Conservation (phyloP, 2,329 filamentous ascomycete genomes). For the Arthrocladium fulminans region DNA sequence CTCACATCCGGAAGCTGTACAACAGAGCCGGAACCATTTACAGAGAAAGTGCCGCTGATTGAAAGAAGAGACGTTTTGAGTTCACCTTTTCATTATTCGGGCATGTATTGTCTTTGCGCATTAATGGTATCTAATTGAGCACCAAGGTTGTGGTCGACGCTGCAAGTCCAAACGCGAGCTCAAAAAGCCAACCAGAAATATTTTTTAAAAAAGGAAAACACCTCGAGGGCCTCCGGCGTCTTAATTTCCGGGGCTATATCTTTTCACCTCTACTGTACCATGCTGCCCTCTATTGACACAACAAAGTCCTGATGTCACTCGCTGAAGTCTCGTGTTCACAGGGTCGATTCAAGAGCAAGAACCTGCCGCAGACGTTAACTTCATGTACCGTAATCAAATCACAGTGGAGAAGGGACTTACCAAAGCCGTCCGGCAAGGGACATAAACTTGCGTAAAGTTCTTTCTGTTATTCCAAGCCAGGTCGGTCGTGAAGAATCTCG, state of each 20-base stretch:
- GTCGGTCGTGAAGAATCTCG: conserved; percentile 83
- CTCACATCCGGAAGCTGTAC: no score
- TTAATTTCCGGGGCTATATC: no score
- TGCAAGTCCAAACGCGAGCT: not conserved
- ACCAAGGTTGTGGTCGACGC: not conserved
- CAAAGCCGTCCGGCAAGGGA: conserved; percentile 73
- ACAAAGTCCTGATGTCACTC: no score
- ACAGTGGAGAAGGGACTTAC: conserved; percentile 46
- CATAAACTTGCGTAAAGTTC: conserved; percentile 89
- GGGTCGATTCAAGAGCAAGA: conserved; percentile 43
- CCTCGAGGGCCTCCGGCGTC: not conserved
- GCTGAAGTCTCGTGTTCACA: no score
- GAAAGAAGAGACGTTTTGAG: no score
- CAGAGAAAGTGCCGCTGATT: no score
- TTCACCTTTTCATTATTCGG: no score
- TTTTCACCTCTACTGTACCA: no score
- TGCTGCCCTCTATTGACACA: no score
- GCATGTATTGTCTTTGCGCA: not conserved
- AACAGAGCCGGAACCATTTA: no score
- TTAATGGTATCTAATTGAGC: not conserved
- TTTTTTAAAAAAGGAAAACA: not conserved
- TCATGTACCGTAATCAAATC: not conserved
- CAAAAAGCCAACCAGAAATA: not conserved
- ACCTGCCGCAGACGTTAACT: conserved; percentile 35
- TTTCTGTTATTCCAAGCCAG: conserved; percentile 81